Base-by-base conservation (phyloP, 495 filamentous ascomycete genomes). In the Penicillium ucsense region DNA sequence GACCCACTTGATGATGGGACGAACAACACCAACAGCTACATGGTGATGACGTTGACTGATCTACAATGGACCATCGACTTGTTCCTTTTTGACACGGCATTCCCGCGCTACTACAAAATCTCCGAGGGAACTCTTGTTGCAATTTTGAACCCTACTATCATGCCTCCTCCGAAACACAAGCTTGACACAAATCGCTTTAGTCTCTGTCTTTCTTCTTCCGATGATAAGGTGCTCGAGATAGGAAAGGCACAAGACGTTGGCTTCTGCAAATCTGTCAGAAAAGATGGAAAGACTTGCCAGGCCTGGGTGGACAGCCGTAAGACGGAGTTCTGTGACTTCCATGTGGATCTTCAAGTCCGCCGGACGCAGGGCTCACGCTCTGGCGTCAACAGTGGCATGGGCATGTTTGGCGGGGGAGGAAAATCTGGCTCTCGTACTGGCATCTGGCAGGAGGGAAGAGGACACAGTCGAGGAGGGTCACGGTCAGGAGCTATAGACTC, bases 281-380 rank as follows among this genome's bases (percentile, higher is more conserved):
- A 85, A 53, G 89, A 95, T 66, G 90, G 91, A 28, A 77, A 84
- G 50, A 70, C 72, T 34, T 99, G 92, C 62, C 78, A 76, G 29
- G 67, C 74, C 41, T 99, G 94, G 94, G 73, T 99, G 32, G 89
- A 99, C 60, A 78, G 74, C 46, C 76, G 87, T 7, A 86, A 88
- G 55, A 95, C 89, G 5, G 85, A 94, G 52, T 88, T 85, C 61
- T 99, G 92, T 67, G 86, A 94, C 50, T 99, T 86, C 54, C 92
- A 99, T 57, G 78, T 94, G 54, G 86, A 95, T 56, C 61, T 83
- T 11, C 82, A 84, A 10, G 64, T 96, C 2, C 78, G 82, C 42
- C 86, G 84, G 51, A 81, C 80, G 3, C 82, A 85, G 37, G 64
- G 79, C 3, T 68, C 76, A 0, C 75, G 94, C 7, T 85, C 91